These are phyloP conservation scores for Eucalyptus grandis DNA, from an alignment of 345 rosid genomes.

Conservation along the genomic window DNA sequence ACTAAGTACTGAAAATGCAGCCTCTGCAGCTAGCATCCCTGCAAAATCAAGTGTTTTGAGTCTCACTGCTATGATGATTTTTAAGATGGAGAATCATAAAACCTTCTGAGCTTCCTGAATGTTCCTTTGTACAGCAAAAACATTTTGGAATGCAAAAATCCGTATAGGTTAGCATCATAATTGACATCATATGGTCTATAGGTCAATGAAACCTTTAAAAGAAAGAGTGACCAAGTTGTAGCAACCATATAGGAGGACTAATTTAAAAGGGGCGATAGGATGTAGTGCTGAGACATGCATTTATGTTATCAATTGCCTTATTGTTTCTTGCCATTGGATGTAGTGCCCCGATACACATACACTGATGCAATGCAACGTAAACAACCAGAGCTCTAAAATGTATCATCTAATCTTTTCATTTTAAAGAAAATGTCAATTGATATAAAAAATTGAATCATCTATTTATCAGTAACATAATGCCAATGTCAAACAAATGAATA, in stretches of 20 bases:
- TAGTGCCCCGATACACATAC: not conserved
- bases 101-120: not conserved
- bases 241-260: not conserved
- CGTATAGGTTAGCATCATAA: not conserved
- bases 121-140: not conserved
- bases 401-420: not conserved
- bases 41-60: not conserved
- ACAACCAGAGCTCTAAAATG: not conserved
- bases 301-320: not conserved
- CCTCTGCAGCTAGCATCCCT: slow-evolving; percentile 98
- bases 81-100: not conserved
- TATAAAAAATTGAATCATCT: not conserved
- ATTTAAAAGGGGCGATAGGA: not conserved
- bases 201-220: not conserved
- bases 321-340: not conserved
- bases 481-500: not conserved
- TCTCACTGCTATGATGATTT: not conserved
- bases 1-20: slow-evolving; percentile 57
- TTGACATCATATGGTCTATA: not conserved
- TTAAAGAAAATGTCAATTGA: not conserved
- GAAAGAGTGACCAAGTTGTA: not conserved
- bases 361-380: not conserved
- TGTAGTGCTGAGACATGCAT: not conserved
- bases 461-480: not conserved
- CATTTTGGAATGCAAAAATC: not conserved